Base-by-base conservation (phyloP, 768 basidiomycete genomes). In the Rhizopogon vinicolor region DNA sequence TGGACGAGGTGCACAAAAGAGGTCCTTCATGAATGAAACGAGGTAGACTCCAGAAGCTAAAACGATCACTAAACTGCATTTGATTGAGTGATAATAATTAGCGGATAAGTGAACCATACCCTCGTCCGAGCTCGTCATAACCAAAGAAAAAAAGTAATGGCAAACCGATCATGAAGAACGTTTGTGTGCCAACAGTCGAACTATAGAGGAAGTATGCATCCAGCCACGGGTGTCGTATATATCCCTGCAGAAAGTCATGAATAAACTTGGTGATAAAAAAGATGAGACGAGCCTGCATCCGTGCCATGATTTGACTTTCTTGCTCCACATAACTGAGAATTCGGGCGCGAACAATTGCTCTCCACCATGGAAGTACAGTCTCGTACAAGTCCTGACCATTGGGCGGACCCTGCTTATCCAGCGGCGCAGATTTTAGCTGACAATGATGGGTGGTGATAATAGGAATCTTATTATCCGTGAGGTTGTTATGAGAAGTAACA, bases 61-160 rank as follows among this genome's bases (percentile, higher is more conserved):
- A 7, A 90, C 81, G 39, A 85, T 73, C 1, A 91, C 69, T 13
- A 93, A 75, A 5, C 89, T 92, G 58, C 10, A 40, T 48, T 22
- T 33, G 13, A 14, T 3, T 57, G 44, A 54, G 62, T 59, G 44
- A 63, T 53, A 19, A 55, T 51, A 52, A 65, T 44, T 50, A 63
- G 46, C 5, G 13, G 2, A 12, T 35, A 55, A 22, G 41, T 19
- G 10, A 28, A 28, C 25, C 19, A 16, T 65, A 93, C 92, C 86
- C 92, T 63, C 84, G 70, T 12, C 88, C 93, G 41, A 86, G 73
- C 41, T 85, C 79, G 2, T 73, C 74, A 60, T 84, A 79, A 0
- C 95, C 95, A 65, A 96, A 97, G 77, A 94, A 98, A 64, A 89
- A 96, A 58, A 92, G 78, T 0, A 85, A 75, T 0, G 96, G 96